These are phyloP conservation scores for Pseudonectria buxi DNA, from an alignment of 2,329 filamentous ascomycete genomes.

Conservation along the genomic window DNA sequence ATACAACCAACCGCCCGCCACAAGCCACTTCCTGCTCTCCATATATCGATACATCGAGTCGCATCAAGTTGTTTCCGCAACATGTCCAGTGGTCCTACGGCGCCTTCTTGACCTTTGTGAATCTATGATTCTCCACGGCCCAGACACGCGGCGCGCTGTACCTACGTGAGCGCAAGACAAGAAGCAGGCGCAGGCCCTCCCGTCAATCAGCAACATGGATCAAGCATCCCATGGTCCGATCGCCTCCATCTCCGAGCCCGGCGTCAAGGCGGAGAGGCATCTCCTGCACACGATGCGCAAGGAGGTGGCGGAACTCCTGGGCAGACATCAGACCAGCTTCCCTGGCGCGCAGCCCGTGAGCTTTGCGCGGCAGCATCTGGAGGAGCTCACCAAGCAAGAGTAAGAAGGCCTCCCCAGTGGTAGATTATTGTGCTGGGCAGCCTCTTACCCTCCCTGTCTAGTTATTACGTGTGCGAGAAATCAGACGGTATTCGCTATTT, in stretches of 20 bases:
- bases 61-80: too few relatives aligned
- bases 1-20: neutral
- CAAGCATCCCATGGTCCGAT: constrained; percentile 30
- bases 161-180: too few relatives aligned
- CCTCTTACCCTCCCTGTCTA: constrained; percentile 23
- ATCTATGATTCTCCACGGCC: constrained; percentile 1
- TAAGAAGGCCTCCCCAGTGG: constrained; percentile 29
- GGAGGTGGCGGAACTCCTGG: constrained; percentile 71
- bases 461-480: constrained; percentile 97
- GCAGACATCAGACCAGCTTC: constrained; percentile 61
- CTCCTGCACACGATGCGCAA: constrained; percentile 57
- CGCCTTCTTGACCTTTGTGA: neutral
- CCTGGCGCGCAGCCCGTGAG: constrained; percentile 93
- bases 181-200: neutral
- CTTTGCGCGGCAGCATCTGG: constrained; percentile 73
- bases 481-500: constrained; percentile 93
- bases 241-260: constrained; percentile 51
- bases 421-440: neutral
- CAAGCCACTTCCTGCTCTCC: neutral
- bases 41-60: neutral
- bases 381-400: constrained; percentile 76
- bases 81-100: too few relatives aligned
- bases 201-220: constrained; percentile 20
- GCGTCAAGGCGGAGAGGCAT: constrained; percentile 56
- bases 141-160: neutral